These are phyloP conservation scores for Akanthomyces lecanii DNA, from an alignment of 2,329 filamentous ascomycete genomes.

Conservation along the genomic window DNA sequence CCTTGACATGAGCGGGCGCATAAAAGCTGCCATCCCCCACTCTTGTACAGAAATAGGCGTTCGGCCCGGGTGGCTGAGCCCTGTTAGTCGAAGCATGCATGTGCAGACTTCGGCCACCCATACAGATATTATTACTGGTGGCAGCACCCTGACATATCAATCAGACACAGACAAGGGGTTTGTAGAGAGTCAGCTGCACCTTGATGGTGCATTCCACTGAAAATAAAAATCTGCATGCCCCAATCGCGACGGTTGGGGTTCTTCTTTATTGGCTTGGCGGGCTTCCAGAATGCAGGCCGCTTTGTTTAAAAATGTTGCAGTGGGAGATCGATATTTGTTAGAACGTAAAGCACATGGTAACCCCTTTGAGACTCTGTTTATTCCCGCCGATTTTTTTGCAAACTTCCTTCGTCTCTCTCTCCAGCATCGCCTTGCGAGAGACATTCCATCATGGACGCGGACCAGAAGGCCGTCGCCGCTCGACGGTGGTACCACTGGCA, in stretches of 20 bases:
- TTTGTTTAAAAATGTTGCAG: too few species aligned
- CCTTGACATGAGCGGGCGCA: neutral
- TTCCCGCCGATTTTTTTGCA: too few species aligned
- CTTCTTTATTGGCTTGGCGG: neutral
- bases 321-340: neutral
- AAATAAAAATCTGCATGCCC: neutral
- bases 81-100: neutral
- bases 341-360: neutral
- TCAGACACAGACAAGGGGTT: neutral
- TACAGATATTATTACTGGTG: neutral
- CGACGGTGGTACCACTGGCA: constrained; percentile 38
- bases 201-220: neutral
- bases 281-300: neutral
- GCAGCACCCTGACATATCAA: neutral
- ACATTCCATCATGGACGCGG: neutral
- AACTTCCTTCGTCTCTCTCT: neutral
- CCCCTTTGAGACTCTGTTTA: neutral
- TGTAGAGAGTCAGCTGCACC: neutral
- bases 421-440: neutral
- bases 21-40: neutral
- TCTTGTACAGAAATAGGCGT: neutral
- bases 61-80: neutral
- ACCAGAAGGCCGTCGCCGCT: neutral
- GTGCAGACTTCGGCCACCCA: neutral
- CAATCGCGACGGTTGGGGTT: neutral